These are phyloP conservation scores for Areca catechu DNA, from an alignment of 176 grass and related monocot species.

Conservation along the genomic window DNA sequence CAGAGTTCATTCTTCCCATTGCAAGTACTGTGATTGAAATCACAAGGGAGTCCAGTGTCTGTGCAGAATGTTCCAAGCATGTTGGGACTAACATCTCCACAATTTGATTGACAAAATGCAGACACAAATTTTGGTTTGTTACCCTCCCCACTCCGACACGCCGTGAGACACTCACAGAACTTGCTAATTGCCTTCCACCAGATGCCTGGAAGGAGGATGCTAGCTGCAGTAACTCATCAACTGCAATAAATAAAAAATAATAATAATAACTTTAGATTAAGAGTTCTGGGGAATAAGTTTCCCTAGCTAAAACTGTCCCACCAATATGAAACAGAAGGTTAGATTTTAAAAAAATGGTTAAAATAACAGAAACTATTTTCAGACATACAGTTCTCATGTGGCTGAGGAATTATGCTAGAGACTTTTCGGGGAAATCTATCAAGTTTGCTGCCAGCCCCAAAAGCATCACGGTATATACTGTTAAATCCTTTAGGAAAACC, in stretches of 20 bases:
- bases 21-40: slow-evolving; percentile 97
- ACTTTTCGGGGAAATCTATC: slow-evolving; percentile 53
- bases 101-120: slow-evolving; percentile 96
- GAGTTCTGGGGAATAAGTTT: neutral
- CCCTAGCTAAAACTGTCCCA: too few species aligned
- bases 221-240: slow-evolving; percentile 53
- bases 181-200: slow-evolving; percentile 58
- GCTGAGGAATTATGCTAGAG: slow-evolving; percentile 73
- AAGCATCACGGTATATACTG: slow-evolving; percentile 16
- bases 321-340: too few species aligned
- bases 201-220: slow-evolving; percentile 75
- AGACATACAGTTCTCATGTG: slow-evolving; percentile 58
- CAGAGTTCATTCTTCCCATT: slow-evolving; percentile 98
- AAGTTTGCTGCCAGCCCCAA: slow-evolving; percentile 21
- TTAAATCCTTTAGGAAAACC: slow-evolving; percentile 36
- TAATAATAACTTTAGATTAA: slow-evolving; percentile 11
- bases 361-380: slow-evolving; percentile 7
- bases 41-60: slow-evolving; percentile 77
- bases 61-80: slow-evolving; percentile 89
- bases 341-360: too few species aligned
- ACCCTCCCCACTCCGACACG: slow-evolving; percentile 51
- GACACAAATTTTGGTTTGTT: slow-evolving; percentile 74
- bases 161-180: slow-evolving; percentile 37
- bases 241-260: slow-evolving; percentile 35
- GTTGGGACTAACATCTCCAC: slow-evolving; percentile 99